Evolutionary conservation across 2,329 filamentous ascomycete species (phyloP).

Genomic region (Coniella vitis): DNA sequence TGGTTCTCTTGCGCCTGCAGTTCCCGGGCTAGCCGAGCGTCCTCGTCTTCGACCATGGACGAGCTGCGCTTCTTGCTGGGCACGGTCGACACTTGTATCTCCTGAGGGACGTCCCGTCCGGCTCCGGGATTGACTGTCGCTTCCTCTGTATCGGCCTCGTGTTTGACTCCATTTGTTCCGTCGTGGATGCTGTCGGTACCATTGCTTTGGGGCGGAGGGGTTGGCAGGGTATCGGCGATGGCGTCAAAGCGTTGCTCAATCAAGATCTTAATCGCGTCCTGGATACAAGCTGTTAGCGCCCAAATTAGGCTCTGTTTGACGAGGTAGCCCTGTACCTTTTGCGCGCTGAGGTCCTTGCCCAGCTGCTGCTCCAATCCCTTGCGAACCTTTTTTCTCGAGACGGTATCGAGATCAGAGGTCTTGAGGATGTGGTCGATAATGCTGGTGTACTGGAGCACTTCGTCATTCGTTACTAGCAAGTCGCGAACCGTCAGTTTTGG

Average conservation of each 20-base stretch:
- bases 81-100: conserved; percentile 44
- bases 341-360: conserved; percentile 50
- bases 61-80: conserved; percentile 61
- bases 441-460: conserved; percentile 45
- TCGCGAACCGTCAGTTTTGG: too few relatives aligned
- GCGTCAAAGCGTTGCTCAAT: conserved; percentile 71
- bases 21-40: conserved; percentile 79
- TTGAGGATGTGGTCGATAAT: conserved; percentile 55
- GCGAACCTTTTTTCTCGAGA: conserved; percentile 57
- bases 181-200: conserved; percentile 23
- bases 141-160: conserved; percentile 17
- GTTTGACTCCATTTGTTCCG: conserved; percentile 23
- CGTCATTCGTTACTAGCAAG: conserved; percentile 41
- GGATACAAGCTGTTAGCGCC: neutral
- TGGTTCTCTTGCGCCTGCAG: conserved; percentile 90
- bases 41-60: conserved; percentile 59
- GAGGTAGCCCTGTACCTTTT: conserved; percentile 56
- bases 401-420: conserved; percentile 53
- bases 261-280: conserved; percentile 64
- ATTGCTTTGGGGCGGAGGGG: conserved; percentile 36
- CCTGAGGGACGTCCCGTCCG: conserved; percentile 28
- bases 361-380: conserved; percentile 48
- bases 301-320: too few relatives aligned
- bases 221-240: conserved; percentile 44
- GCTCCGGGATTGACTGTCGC: conserved; percentile 24